Base-by-base conservation (phyloP, 192 early-diverging fungal species). In the Backusella morwellensis region DNA sequence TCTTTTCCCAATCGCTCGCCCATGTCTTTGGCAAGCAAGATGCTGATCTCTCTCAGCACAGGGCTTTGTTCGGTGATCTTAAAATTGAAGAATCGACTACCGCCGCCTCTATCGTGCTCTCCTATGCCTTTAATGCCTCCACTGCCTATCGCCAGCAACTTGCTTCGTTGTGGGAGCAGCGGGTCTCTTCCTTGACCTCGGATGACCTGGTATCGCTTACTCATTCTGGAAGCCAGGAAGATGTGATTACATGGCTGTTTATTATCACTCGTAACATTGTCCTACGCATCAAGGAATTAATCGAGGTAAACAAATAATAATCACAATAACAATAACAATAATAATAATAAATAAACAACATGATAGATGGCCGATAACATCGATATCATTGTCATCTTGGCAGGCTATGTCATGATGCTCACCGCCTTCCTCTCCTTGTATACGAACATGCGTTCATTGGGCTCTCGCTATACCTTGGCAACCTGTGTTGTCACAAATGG, bases 401-500 rank as follows among this genome's bases (percentile, higher is more conserved):
- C 90, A 35, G 92, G 93, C 75, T 93, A 95, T 84, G 79, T 94
- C 8, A 90, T 97, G 82, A 95, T 96, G 84, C 86, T 91, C 68
- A 86, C 90, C 67, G 95, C 95, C 1, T 93, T 97, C 76, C 84
- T 92, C 42, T 88, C 92, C 72, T 85, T 96, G 7, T 95, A 95
- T 68, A 79, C 88, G 26, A 96, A 95, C 77, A 95, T 97, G 94
- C 87, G 94, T 56, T 88, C 88, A 38, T 86, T 96, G 69, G 95
- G 95, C 44, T 97, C 95, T 34, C 87, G 91, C 70, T 91, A 92
- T 72, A 91, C 93, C 2, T 84, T 97, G 86, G 90, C 90, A 56
- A 86, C 91, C 63, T 87, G 91, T 50, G 92, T 93, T 11, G 80
- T 94, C 2, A 81, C 88, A 29, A 92, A 91, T 36, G 92, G 93